Evolutionary conservation across 2,329 filamentous ascomycete species (phyloP).

Genomic region (Bretziella fagacearum): DNA sequence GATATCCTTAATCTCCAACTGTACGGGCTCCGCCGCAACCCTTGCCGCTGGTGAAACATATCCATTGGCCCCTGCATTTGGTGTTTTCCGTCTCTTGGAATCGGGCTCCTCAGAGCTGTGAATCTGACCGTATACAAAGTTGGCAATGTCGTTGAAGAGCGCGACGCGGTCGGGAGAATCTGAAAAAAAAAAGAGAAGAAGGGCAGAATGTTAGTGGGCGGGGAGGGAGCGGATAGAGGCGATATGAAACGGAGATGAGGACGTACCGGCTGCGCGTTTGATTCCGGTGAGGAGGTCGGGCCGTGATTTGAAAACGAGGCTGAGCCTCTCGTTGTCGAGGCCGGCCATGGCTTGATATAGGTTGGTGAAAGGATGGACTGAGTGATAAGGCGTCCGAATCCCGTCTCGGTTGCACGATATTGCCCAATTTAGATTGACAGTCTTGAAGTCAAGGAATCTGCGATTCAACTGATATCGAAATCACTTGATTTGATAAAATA

Average conservation of each 20-base stretch:
- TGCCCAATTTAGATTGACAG: too few species aligned
- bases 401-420: not conserved
- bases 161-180: conserved; percentile 33
- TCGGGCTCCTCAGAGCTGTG: conserved; percentile 28
- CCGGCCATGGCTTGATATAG: conserved; percentile 24
- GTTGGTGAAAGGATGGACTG: not conserved
- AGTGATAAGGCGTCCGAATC: not conserved
- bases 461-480: too few species aligned
- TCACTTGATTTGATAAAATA: too few species aligned
- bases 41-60: conserved; percentile 25
- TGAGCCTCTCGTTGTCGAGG: conserved; percentile 34
- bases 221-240: not conserved
- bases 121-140: conserved; percentile 31
- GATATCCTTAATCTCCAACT: conserved; percentile 47
- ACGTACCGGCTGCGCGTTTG: conserved; percentile 34
- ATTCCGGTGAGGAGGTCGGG: conserved; percentile 40
- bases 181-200: conserved; percentile 17
- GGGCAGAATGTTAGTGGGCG: not conserved
- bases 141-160: conserved; percentile 40
- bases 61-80: conserved; percentile 20
- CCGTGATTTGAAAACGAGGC: conserved; percentile 35
- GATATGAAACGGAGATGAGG: not conserved
- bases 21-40: conserved; percentile 27
- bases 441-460: too few species aligned
- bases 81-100: conserved; percentile 36